Percentiles rank a stretch among this genome's conserved stretches.
Conservation (phyloP, 768 basidiomycete genomes). For the Trametes cubensis region DNA sequence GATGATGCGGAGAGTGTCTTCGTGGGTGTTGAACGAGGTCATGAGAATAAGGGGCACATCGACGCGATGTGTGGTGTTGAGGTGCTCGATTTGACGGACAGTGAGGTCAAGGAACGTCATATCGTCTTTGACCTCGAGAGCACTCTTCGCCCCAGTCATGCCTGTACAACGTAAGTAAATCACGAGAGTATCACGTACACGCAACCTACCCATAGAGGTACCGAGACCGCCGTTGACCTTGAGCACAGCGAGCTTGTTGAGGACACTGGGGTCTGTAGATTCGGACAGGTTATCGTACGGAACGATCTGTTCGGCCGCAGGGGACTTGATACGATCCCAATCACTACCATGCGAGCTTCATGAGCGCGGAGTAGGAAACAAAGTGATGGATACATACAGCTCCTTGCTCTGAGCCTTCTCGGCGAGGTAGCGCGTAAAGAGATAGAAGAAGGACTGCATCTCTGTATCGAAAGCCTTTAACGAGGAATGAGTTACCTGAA, state of each 20-base stretch:
- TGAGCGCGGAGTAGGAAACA: background rate
- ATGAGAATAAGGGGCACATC: conserved; percentile 96
- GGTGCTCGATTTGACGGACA: conserved; percentile 94
- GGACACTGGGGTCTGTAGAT: conserved; percentile 55
- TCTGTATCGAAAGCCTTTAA: conserved; percentile 86
- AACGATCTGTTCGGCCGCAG: conserved; percentile 82
- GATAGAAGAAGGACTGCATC: conserved; percentile 95
- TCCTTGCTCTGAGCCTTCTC: conserved; percentile 52
- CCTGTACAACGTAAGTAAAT: conserved; percentile 42
- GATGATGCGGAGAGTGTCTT: conserved; percentile 94
- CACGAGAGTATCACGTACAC: background rate
- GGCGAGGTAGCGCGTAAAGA: conserved; percentile 90
- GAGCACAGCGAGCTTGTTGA: conserved; percentile 93
- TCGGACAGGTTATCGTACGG: conserved; percentile 72
- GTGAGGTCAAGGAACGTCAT: conserved; percentile 97
- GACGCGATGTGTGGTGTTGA: conserved; percentile 81
- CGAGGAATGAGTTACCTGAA: conserved; percentile 12
- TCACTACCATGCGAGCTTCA: conserved; percentile 24
- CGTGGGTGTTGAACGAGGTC: conserved; percentile 99
- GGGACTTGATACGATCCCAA: conserved; percentile 69
- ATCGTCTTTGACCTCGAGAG: conserved; percentile 95
- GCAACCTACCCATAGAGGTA: conserved; percentile 76
- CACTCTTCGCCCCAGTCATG: conserved; percentile 87
- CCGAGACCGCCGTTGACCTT: conserved; percentile 95
- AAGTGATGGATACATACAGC: conserved; percentile 58